Evolutionary conservation across 495 filamentous ascomycete species (phyloP).

Genomic region (Chaetomium fimeti): DNA sequence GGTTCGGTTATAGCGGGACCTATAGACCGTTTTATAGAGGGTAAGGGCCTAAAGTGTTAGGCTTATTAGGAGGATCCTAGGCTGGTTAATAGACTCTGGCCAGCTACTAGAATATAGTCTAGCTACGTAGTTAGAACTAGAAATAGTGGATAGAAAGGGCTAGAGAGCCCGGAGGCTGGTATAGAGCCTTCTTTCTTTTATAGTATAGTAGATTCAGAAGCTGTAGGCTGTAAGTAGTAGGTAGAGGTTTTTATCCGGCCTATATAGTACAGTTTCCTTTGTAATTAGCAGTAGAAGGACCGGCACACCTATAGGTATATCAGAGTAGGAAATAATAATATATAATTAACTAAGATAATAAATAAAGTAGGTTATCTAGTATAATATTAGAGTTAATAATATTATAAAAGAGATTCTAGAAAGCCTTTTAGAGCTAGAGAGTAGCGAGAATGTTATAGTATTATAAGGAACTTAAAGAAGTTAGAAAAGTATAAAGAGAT

Average conservation of each 20-base stretch:
- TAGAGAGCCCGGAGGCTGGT: not conserved
- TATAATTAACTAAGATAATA: no score
- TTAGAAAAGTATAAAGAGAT: no score
- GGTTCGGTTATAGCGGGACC: slow-evolving; percentile 4
- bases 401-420: no score
- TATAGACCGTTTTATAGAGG: not conserved
- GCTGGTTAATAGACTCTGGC: slow-evolving; percentile 10
- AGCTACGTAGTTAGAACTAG: not conserved
- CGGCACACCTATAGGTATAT: not conserved
- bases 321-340: slow-evolving; percentile 5
- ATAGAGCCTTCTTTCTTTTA: not conserved
- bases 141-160: not conserved
- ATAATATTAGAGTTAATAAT: no score
- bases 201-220: not conserved
- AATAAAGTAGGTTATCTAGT: no score
- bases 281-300: slow-evolving; percentile 1
- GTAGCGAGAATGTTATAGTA: no score
- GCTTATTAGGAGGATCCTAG: not conserved
- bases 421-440: no score
- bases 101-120: slow-evolving; percentile 10
- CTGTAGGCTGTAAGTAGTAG: not conserved
- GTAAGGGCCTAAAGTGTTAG: not conserved
- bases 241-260: slow-evolving; percentile 8
- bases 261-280: slow-evolving; percentile 10
- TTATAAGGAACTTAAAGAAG: no score